A percentile compares a stretch with the other conserved stretches of the same genome.
Evolutionary conservation across 371 early-diverging fungal species (phyloP).

Genomic region (Haplosporangium sp.): DNA sequence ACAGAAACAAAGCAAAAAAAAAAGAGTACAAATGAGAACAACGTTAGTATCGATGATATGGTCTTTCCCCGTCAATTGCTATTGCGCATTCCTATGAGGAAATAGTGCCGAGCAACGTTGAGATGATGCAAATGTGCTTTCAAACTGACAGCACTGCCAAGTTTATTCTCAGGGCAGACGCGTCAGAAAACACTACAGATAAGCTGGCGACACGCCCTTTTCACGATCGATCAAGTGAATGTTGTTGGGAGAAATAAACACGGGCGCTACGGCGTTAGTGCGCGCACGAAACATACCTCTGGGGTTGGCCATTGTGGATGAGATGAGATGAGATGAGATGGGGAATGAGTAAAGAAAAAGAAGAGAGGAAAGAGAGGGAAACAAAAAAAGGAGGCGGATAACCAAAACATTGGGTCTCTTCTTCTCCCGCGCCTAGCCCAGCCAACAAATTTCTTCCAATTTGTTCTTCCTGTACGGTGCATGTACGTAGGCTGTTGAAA

Average conservation of each 20-base stretch:
- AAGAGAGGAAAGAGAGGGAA: not conserved
- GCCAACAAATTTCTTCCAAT: too few relatives aligned
- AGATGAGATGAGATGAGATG: conserved; percentile 5
- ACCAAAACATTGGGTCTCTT: too few relatives aligned
- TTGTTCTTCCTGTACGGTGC: too few relatives aligned
- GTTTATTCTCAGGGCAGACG: too few relatives aligned
- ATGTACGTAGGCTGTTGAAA: too few relatives aligned
- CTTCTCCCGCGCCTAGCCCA: too few relatives aligned
- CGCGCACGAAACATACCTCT: not conserved
- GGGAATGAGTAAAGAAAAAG: not conserved
- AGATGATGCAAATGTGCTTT: too few relatives aligned
- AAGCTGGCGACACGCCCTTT: not conserved
- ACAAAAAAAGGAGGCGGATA: too few relatives aligned
- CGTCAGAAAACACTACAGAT: too few relatives aligned
- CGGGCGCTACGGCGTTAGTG: not conserved
- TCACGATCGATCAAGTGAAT: not conserved
- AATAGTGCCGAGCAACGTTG: too few relatives aligned
- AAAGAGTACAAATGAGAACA: not conserved
- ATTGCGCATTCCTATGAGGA: not conserved
- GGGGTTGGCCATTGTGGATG: conserved; percentile 4
- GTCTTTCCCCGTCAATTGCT: not conserved
- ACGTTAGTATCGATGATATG: not conserved
- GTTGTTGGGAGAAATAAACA: not conserved
- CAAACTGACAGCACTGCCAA: too few relatives aligned
- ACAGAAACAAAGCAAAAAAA: conserved; percentile 1